phyloP scores from a whole-genome alignment of 805 yeast species.

The Metschnikowia similis region DNA sequence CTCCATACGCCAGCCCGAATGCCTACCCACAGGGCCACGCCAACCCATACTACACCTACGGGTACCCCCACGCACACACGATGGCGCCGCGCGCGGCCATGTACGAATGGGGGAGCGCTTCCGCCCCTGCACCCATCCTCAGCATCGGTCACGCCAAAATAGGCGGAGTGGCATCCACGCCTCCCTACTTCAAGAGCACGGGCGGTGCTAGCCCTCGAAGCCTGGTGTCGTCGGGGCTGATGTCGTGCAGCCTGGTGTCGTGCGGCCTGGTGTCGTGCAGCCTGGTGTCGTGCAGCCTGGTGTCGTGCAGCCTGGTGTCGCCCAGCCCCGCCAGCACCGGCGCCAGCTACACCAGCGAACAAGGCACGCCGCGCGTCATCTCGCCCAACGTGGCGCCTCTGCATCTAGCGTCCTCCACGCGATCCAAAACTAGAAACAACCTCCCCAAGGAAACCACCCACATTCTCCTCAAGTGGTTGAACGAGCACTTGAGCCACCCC shows the following conservation, averaged over 20 bases:
- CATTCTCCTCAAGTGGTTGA: slow-evolving; percentile 67
- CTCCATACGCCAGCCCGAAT: too few species aligned
- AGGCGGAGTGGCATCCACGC: slow-evolving; percentile 6
- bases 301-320: background rate
- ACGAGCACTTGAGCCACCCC: slow-evolving; percentile 72
- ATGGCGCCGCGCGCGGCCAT: slow-evolving; percentile 2
- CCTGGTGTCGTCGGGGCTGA: background rate
- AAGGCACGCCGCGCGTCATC: background rate
- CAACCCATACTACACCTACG: background rate
- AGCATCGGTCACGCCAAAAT: background rate
- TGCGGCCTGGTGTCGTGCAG: too few species aligned
- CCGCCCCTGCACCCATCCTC: background rate
- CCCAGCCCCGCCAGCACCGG: background rate
- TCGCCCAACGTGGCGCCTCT: background rate
- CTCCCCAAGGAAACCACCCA: slow-evolving; percentile 76
- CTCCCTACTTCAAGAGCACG: slow-evolving; percentile 9
- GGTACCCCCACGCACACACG: background rate
- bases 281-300: too few species aligned
- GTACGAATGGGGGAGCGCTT: slow-evolving; percentile 3
- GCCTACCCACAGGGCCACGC: background rate
- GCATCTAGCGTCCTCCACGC: background rate
- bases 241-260: too few species aligned
- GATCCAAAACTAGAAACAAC: slow-evolving; percentile 55
- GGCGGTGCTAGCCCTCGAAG: background rate
- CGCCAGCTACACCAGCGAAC: background rate